A percentile compares a stretch with the other conserved stretches of the same genome.
phyloP scores from a whole-genome alignment of 2,329 filamentous ascomycete genomes.

The Apiospora marii region DNA sequence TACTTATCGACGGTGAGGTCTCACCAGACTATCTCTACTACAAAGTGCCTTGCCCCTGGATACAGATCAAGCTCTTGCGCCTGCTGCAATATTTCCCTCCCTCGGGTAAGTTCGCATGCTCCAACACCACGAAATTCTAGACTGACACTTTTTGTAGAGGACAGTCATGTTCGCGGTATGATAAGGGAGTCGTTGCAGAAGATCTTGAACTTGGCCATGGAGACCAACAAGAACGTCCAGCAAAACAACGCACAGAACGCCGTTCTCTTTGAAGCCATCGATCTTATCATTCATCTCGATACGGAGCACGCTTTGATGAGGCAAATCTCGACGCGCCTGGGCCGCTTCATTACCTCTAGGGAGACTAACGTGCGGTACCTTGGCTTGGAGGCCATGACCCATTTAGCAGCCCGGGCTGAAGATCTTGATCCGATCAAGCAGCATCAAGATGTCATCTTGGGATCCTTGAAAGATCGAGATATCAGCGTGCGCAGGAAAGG shows the following conservation, averaged over 20 bases:
- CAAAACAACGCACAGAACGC: conserved; percentile 99
- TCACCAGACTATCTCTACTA: conserved; percentile 96
- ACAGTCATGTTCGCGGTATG: conserved; percentile 88
- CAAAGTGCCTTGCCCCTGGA: conserved; percentile 99
- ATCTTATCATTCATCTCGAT: conserved; percentile 96
- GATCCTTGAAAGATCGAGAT: conserved; percentile 91
- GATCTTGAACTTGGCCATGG: conserved; percentile 89
- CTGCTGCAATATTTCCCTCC: conserved; percentile 96
- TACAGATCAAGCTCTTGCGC: conserved; percentile 92
- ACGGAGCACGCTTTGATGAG: conserved; percentile 95
- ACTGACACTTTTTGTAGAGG: conserved; percentile 60
- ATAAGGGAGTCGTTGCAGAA: conserved; percentile 91
- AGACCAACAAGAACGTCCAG: conserved; percentile 97
- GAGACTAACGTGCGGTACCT: conserved; percentile 98
- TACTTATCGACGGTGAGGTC: conserved; percentile 90
- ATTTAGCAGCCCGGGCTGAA: conserved; percentile 91
- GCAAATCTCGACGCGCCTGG: conserved; percentile 88
- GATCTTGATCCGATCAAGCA: conserved; percentile 97
- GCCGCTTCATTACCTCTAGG: conserved; percentile 94
- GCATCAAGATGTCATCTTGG: conserved; percentile 94
- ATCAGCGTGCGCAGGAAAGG: conserved; percentile 97
- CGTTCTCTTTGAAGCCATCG: conserved; percentile 97
- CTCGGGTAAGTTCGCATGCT: conserved; percentile 67
- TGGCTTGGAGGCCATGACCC: conserved; percentile 96
- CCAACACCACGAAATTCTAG: background rate